Conservation (phyloP, 306 rosid genomes). For the Fragaria iinumae region DNA sequence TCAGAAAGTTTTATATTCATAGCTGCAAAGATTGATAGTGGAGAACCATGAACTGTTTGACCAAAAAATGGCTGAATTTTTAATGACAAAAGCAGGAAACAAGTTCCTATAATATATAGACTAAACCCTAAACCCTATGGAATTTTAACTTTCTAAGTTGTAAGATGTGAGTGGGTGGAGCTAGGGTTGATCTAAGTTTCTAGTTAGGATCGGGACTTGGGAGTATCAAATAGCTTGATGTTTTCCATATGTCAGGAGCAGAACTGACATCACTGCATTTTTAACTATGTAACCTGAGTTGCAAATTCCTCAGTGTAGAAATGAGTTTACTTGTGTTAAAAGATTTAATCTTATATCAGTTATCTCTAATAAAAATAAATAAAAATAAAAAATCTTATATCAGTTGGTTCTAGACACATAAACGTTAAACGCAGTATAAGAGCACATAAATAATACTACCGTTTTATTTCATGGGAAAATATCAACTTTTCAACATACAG, state of each 20-base stretch:
- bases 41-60: constrained; percentile 10
- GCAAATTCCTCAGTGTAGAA: neutral
- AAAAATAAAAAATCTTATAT: neutral
- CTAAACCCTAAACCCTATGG: neutral
- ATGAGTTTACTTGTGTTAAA: neutral
- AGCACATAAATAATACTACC: neutral
- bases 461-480: neutral
- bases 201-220: neutral
- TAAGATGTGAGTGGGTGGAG: neutral
- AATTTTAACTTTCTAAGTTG: neutral
- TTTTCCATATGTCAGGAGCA: neutral
- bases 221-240: neutral
- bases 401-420: neutral
- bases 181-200: neutral
- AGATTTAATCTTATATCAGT: neutral
- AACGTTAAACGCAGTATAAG: neutral
- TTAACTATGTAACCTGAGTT: neutral
- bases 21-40: constrained; percentile 3
- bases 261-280: neutral
- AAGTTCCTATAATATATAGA: neutral
- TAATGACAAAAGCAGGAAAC: neutral
- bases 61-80: neutral
- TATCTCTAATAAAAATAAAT: too few species aligned
- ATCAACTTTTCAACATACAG: neutral
- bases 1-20: neutral